These are phyloP conservation scores for Stagonosporopsis chrysanthemi DNA, from an alignment of 2,329 filamentous ascomycete species.

Conservation along the genomic window DNA sequence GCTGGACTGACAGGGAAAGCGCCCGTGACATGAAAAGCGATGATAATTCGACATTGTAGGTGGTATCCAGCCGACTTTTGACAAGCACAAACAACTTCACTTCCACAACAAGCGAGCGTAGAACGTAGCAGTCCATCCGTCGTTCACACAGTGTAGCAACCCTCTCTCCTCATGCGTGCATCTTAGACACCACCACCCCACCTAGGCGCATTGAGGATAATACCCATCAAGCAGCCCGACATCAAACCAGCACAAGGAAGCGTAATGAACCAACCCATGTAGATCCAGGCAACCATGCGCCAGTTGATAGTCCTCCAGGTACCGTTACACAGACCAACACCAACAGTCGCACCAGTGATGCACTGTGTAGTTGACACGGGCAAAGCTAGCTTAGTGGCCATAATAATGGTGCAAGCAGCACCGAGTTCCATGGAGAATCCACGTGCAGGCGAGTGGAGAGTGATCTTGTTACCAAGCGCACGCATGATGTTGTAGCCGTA, in stretches of 20 bases:
- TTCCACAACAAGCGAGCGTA: background rate
- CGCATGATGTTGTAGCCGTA: constrained; percentile 72
- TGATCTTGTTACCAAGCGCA: constrained; percentile 68
- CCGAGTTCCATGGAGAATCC: constrained; percentile 54
- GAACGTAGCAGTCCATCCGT: background rate
- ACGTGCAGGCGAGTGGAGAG: constrained; percentile 67
- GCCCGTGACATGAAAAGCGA: constrained; percentile 20
- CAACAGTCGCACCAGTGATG: constrained; percentile 43
- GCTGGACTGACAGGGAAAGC: background rate
- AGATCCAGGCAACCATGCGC: constrained; percentile 53
- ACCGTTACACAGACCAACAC: constrained; percentile 44
- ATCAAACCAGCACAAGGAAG: constrained; percentile 57
- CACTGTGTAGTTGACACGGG: constrained; percentile 66
- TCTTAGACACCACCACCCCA: constrained; percentile 34
- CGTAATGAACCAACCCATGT: constrained; percentile 56
- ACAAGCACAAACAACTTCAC: background rate
- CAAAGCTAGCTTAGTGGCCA: constrained; percentile 68
- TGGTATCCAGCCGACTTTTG: constrained; percentile 13
- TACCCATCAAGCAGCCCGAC: constrained; percentile 67
- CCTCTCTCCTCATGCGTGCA: background rate
- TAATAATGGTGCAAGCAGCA: constrained; percentile 67
- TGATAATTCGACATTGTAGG: constrained; percentile 1
- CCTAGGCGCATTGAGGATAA: constrained; percentile 67
- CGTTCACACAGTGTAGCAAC: constrained; percentile 1
- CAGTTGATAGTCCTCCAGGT: constrained; percentile 54